Evolutionary conservation across 2,329 filamentous ascomycete species (phyloP).

Genomic region (Claviceps fusiformis): DNA sequence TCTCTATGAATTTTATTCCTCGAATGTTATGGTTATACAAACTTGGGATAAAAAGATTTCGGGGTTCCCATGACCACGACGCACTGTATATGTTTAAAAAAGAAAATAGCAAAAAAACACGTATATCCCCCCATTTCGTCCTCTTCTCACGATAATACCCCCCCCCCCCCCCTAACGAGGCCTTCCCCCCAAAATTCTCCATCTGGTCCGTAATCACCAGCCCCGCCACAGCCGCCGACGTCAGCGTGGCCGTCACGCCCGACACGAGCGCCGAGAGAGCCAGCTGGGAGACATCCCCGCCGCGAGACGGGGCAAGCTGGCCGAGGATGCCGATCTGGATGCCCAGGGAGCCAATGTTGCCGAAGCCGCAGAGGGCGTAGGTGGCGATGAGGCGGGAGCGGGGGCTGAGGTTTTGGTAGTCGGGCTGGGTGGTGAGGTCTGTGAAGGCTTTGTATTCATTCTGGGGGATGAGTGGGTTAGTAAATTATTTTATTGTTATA

Average conservation of each 20-base stretch:
- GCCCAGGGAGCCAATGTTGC: conserved; percentile 76
- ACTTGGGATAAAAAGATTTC: too few relatives aligned
- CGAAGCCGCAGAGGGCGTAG: conserved; percentile 72
- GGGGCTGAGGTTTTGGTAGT: conserved; percentile 48
- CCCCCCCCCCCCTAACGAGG: neutral
- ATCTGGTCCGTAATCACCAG: conserved; percentile 50
- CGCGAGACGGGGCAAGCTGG: conserved; percentile 62
- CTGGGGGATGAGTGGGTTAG: conserved; percentile 12
- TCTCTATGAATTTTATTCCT: too few relatives aligned
- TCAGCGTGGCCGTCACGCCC: conserved; percentile 67
- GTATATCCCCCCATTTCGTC: too few relatives aligned
- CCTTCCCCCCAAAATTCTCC: neutral
- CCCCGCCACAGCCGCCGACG: conserved; percentile 64
- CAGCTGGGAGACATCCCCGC: conserved; percentile 61
- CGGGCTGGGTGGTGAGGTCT: conserved; percentile 38
- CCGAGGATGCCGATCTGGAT: conserved; percentile 81
- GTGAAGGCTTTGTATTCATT: conserved; percentile 72
- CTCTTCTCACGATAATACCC: too few relatives aligned
- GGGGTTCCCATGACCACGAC: too few relatives aligned
- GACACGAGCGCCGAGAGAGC: conserved; percentile 66
- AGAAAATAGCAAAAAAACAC: too few relatives aligned
- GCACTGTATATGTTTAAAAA: too few relatives aligned
- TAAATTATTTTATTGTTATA: too few relatives aligned
- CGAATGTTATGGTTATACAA: too few relatives aligned
- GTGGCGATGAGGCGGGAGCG: conserved; percentile 73